Conservation (phyloP, 805 yeast species). For the Torulaspora gathmanii region DNA sequence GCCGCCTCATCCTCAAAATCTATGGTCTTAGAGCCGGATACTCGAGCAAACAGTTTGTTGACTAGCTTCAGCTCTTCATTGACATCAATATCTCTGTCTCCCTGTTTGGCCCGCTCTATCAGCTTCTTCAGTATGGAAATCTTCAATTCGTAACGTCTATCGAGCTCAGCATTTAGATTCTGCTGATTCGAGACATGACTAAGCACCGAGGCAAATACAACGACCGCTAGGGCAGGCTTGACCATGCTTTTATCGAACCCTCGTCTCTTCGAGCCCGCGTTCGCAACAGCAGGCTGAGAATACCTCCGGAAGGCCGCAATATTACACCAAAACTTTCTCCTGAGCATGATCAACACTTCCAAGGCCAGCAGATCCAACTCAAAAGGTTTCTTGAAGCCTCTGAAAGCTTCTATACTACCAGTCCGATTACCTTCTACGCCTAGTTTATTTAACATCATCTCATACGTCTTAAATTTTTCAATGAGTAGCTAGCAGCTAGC, state of each 20-base stretch:
- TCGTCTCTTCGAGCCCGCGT: conserved; percentile 10
- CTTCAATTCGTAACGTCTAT: conserved; percentile 38
- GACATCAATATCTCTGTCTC: conserved; percentile 38
- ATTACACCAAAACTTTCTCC: background rate
- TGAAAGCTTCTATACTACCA: background rate
- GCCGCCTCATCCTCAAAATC: conserved; percentile 21
- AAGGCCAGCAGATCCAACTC: background rate
- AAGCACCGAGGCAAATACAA: conserved; percentile 45
- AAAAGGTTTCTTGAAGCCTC: background rate
- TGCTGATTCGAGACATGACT: conserved; percentile 43
- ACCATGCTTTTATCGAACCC: conserved; percentile 36
- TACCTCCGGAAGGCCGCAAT: conserved; percentile 3
- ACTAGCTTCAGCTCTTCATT: conserved; percentile 40
- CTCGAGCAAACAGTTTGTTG: conserved; percentile 33
- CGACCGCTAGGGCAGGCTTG: conserved; percentile 40
- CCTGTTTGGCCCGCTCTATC: conserved; percentile 39
- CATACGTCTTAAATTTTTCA: conserved; percentile 17
- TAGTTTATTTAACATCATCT: conserved; percentile 1
- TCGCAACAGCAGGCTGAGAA: conserved; percentile 6
- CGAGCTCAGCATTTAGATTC: conserved; percentile 39
- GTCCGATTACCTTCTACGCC: background rate
- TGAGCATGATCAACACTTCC: background rate
- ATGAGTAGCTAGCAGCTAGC: conserved; percentile 1
- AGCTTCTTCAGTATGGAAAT: conserved; percentile 38
- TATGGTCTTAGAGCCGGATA: conserved; percentile 14